phyloP scores from a whole-genome alignment of 163 green algal species.

The Trebouxia gelatinosa region DNA sequence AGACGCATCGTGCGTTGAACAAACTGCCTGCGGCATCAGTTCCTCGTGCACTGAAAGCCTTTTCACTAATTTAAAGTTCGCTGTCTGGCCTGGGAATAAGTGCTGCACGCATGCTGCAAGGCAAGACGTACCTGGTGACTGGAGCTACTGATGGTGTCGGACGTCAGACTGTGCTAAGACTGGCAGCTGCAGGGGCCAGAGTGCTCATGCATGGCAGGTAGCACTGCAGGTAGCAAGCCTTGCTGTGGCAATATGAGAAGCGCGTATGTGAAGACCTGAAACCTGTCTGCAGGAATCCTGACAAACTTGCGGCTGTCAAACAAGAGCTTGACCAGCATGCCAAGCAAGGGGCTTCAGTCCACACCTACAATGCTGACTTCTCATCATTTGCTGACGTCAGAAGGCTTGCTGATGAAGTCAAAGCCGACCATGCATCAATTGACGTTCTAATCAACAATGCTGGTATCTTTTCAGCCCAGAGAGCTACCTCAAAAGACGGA shows the following conservation, averaged over 20 bases:
- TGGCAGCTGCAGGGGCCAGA: conserved; percentile 24
- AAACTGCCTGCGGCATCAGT: no score
- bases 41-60: no score
- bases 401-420: conserved; percentile 7
- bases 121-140: conserved; percentile 35
- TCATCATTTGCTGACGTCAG: background rate
- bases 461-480: conserved; percentile 55
- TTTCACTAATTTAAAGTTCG: no score
- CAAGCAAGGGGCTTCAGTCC: background rate
- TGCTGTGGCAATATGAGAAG: background rate
- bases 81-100: no score
- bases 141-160: conserved; percentile 36
- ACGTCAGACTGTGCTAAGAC: conserved; percentile 19
- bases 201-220: conserved; percentile 37
- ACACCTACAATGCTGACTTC: conserved; percentile 11
- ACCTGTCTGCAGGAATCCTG: background rate
- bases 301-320: conserved; percentile 33
- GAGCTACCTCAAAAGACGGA: conserved; percentile 48
- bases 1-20: no score
- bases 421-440: conserved; percentile 32
- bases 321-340: background rate
- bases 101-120: conserved; percentile 13
- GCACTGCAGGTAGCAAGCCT: background rate
- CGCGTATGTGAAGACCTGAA: background rate
- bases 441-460: conserved; percentile 65